Evolutionary conservation across 1,284 basidiomycete species (phyloP).

Genomic region (Tilletia walkeri): DNA sequence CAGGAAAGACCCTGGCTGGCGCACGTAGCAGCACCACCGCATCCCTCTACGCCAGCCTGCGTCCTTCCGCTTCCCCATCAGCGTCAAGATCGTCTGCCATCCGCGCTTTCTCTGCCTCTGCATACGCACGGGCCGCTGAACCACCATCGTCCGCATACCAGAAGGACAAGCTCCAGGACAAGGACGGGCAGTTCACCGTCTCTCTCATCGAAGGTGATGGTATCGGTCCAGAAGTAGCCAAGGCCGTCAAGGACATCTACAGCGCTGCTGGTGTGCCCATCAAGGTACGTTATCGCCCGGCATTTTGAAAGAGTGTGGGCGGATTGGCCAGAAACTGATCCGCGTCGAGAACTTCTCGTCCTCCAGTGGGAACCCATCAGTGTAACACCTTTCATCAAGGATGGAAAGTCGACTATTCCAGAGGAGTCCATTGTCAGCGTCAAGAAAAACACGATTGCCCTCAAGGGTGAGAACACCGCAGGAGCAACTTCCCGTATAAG

Average conservation of each 20-base stretch:
- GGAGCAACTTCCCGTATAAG: background rate
- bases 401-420: slow-evolving; percentile 95
- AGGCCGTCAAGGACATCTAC: slow-evolving; percentile 94
- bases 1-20: background rate
- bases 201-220: slow-evolving; percentile 90
- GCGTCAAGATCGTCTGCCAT: background rate
- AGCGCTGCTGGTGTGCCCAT: slow-evolving; percentile 65
- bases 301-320: slow-evolving; percentile 1
- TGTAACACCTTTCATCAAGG: slow-evolving; percentile 80
- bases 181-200: slow-evolving; percentile 82
- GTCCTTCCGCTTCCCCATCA: background rate
- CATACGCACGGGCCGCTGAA: slow-evolving; percentile 12
- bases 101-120: slow-evolving; percentile 8
- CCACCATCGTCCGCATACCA: slow-evolving; percentile 42
- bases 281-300: slow-evolving; percentile 23
- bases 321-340: slow-evolving; percentile 3
- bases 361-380: slow-evolving; percentile 95
- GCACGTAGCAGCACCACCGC: background rate
- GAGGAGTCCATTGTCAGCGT: slow-evolving; percentile 86
- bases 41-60: background rate
- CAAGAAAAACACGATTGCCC: slow-evolving; percentile 93
- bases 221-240: slow-evolving; percentile 97
- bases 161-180: slow-evolving; percentile 43
- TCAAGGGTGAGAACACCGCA: slow-evolving; percentile 71
- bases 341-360: slow-evolving; percentile 72